Base-by-base conservation (phyloP, 1,284 basidiomycete species). In the Puccinia polysora region DNA sequence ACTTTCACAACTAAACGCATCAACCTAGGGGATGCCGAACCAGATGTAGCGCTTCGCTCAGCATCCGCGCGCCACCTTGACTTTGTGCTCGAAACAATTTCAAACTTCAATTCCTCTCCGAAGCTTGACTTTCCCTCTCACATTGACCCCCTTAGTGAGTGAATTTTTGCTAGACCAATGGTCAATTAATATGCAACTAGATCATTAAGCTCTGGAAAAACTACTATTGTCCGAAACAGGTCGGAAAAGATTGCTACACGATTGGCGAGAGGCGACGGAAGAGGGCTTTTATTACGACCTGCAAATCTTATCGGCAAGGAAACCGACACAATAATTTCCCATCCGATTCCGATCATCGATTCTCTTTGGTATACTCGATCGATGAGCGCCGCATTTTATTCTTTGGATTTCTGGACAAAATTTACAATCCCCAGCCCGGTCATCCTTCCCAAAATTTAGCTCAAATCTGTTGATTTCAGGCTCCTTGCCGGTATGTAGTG, bases 41-140 rank as follows among this genome's bases (percentile, higher is more conserved):
- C 56, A n/a, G 56, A 59, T 38, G 10, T 59, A n/a, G 25, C 14
- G 4, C n/a, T 59, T 12, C 56, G 56, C 15, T 32, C 56, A n/a
- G 56, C 56, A 2, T 18, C 23, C 25, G 23, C 56, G 32, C n/a
- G n/a, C n/a, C n/a, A n/a, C n/a, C n/a, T n/a, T n/a, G n/a, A n/a
- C n/a, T n/a, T n/a, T n/a, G n/a, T n/a, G n/a, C n/a, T n/a, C n/a
- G n/a, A n/a, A n/a, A n/a, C n/a, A n/a, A n/a, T n/a, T n/a, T n/a
- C n/a, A n/a, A n/a, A n/a, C n/a, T n/a, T n/a, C n/a, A n/a, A n/a
- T n/a, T n/a, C n/a, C n/a, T n/a, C n/a, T n/a, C n/a, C n/a, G n/a
- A n/a, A n/a, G n/a, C n/a, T n/a, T n/a, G n/a, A n/a, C n/a, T n/a
- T n/a, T n/a, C n/a, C 56, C n/a, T n/a, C 40, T 10, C n/a, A 10